Evolutionary conservation across 2,329 filamentous ascomycete genomes (phyloP), one percentile per base, ranked within the genome.

Genomic region (Davidsoniella virescens): DNA sequence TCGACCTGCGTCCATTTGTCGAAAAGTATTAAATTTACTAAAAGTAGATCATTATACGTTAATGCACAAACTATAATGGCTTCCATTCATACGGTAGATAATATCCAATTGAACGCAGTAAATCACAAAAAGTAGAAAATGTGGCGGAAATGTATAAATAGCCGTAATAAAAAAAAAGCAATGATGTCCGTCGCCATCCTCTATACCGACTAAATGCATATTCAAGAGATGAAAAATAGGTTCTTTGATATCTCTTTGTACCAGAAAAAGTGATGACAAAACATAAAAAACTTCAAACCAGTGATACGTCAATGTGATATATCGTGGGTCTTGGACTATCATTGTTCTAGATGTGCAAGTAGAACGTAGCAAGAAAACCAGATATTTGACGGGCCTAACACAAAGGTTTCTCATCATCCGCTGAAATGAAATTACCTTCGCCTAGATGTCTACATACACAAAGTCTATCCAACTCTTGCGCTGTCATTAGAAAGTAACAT

Each of bases 1-100:
- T 93, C 57, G 87, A 93, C 63, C 67, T 88, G 26, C 70, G 87
- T 55, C 86, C 87, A 1, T 87, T 77, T 63, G 70, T 87, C 48
- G 87, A 94, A 70, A 93, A 88, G 63, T 94, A 84, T 70, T 88
- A 72, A 61, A 20, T 33, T 14, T 37, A 6, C 25, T 23, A 48
- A 40, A 25, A 37, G 23, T 43, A 20, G 47, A 43, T 36, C 17
- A 18, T n/a, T 4, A 43, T 23, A 20, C 29, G 7, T 36, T 18
- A n/a, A 33, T 29, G 7, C 29, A 17, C 3, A 42, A 33, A 33
- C 29, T 4, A 49, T 12, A 6, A 20, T 12, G 42, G 12, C n/a
- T 29, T 33, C 33, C 18, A 42, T 49, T 42, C 25, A 49, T 16
- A 26, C 16, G 7, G 33, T 39, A 17, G 8, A 33, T 33, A 33